Evolutionary conservation across 208 protist genomes (phyloP), one percentile per base, ranked within the genome.

Genomic region (Trypanosoma grayi): DNA sequence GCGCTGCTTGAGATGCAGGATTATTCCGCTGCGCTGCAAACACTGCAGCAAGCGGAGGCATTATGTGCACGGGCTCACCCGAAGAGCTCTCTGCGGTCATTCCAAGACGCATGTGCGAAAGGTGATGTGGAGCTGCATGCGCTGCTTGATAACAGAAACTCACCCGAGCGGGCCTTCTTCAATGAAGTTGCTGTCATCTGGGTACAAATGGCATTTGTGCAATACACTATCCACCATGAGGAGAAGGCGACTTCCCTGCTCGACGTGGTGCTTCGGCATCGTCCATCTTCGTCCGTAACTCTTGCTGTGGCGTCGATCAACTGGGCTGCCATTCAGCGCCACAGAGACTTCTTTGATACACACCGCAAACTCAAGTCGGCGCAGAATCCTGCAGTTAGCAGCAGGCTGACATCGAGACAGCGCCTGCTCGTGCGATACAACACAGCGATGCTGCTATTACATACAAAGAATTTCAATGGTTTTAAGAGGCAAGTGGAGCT

Each of bases 141-240:
- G 14, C 45, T 75, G 47, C 59, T 81, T 20, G 72, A 72, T 4
- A 34, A 44, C 22, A 70, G 62, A 20, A 39, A 37, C 20, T 62
- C 71, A 25, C 67, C 80, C 8, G 85, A 88, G 56, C 85, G 85
- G n/a, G 34, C 30, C 6, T 92, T 94, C 51, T 88, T 92, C 60
- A 75, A 88, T 55, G 83, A 90, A 36, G 85, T 92, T 36, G 78
- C 75, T 37, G 73, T 67, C 47, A 87, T 81, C 24, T 94, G 88
- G 85, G 72, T 89, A 25, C 88, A 94, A 66, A 81, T 87, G 67
- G 84, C 88, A 13, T 94, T 80, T 72, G 73, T 89, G 28, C 37
- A 75, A 22, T 75, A 85, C 40, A 55, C 70, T 18, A 71, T 51
- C 11, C 60, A 79, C 30, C 57, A 85, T 59, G 75, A 87, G 45